phyloP scores from a whole-genome alignment of 129 eudicot species.

The Flaveria ramosissima region DNA sequence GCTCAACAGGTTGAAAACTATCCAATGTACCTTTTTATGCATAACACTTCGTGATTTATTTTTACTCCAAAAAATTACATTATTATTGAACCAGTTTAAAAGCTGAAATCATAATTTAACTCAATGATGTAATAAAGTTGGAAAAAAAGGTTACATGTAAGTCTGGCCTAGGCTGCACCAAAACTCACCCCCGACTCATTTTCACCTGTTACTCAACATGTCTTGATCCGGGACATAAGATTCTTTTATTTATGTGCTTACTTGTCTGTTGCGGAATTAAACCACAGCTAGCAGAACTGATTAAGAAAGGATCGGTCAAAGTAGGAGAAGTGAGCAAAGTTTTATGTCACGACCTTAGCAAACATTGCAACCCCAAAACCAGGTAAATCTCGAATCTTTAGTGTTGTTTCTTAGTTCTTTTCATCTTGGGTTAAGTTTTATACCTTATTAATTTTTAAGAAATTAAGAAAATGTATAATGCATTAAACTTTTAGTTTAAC shows the following conservation, averaged over 20 bases:
- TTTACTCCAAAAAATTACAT: background rate
- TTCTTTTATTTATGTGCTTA: background rate
- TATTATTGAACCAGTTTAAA: no score
- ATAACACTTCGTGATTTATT: background rate
- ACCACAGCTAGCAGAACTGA: conserved; percentile 75
- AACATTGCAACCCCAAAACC: conserved; percentile 53
- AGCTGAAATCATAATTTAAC: no score
- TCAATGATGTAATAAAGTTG: no score
- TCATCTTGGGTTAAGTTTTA: no score
- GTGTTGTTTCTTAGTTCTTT: background rate
- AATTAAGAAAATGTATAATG: background rate
- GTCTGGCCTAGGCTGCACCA: no score
- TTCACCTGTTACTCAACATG: background rate
- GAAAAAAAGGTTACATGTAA: no score
- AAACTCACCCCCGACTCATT: background rate
- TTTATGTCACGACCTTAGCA: conserved; percentile 77
- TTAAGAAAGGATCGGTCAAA: conserved; percentile 77
- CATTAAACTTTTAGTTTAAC: background rate
- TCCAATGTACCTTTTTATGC: background rate
- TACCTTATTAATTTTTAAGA: background rate
- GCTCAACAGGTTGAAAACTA: background rate
- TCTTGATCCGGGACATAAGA: background rate
- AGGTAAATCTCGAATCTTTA: conserved; percentile 53
- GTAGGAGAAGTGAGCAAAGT: conserved; percentile 82
- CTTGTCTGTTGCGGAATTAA: conserved; percentile 17